Conservation (phyloP, 495 filamentous ascomycete genomes). For the Aspergillus diversus region DNA sequence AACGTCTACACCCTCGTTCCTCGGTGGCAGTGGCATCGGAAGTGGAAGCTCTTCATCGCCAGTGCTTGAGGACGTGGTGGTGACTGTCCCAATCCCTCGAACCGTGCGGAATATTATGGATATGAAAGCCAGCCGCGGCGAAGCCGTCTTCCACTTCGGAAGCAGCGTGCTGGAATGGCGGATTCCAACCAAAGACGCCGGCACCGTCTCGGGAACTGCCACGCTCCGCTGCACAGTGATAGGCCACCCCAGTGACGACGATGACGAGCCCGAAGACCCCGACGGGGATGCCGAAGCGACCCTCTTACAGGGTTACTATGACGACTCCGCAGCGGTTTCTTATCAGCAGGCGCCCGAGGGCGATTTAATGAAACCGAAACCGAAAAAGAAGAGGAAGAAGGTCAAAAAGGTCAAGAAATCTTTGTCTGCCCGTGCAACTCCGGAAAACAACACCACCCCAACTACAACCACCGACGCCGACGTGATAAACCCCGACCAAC, state of each 20-base stretch:
- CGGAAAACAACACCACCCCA: not conserved
- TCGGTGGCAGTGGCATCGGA: slow-evolving; percentile 55
- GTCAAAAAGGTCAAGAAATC: slow-evolving; percentile 48
- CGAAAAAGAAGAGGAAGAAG: slow-evolving; percentile 45
- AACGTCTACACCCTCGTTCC: slow-evolving; percentile 63
- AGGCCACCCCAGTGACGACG: slow-evolving; percentile 59
- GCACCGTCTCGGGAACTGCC: slow-evolving; percentile 63
- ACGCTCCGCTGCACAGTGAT: slow-evolving; percentile 81
- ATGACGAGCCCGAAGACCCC: slow-evolving; percentile 56
- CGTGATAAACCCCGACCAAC: slow-evolving; percentile 18
- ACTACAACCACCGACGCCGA: slow-evolving; percentile 27
- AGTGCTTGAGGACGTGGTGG: slow-evolving; percentile 75
- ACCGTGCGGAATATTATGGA: slow-evolving; percentile 86
- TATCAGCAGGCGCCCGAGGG: slow-evolving; percentile 36
- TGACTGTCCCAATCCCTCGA: slow-evolving; percentile 80
- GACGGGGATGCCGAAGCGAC: slow-evolving; percentile 46
- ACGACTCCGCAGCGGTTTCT: slow-evolving; percentile 52
- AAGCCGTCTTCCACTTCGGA: slow-evolving; percentile 76
- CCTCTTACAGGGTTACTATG: slow-evolving; percentile 58
- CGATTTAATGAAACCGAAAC: slow-evolving; percentile 36
- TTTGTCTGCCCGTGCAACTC: slow-evolving; percentile 23
- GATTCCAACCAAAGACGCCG: slow-evolving; percentile 70
- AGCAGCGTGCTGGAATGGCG: slow-evolving; percentile 80
- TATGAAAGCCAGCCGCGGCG: slow-evolving; percentile 79
- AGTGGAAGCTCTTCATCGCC: slow-evolving; percentile 57